A percentile compares a stretch with the other conserved stretches of the same genome.
Conservation (phyloP, 2,329 filamentous ascomycete species). For the Phoma sp. region DNA sequence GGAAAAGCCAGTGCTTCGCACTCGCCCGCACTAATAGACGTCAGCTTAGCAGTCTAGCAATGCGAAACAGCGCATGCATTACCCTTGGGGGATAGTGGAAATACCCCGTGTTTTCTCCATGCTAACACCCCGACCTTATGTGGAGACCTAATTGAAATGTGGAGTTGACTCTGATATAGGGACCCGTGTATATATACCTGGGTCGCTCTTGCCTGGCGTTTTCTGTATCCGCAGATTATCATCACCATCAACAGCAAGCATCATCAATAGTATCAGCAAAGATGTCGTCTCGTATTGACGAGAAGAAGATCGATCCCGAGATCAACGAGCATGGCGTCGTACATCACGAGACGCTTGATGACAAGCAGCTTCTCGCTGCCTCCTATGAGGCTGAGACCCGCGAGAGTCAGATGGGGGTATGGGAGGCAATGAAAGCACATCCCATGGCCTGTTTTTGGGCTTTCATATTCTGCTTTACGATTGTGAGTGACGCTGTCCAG, state of each 20-base stretch:
- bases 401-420: constrained; percentile 58
- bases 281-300: constrained; percentile 17
- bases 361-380: constrained; percentile 32
- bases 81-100: constrained; percentile 8
- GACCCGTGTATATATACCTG: constrained; percentile 18
- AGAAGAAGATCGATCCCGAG: constrained; percentile 13
- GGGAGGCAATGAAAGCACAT: constrained; percentile 57
- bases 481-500: constrained; percentile 46
- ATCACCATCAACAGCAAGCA: not conserved
- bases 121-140: constrained; percentile 9
- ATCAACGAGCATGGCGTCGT: constrained; percentile 17
- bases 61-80: constrained; percentile 4
- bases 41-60: constrained; percentile 3
- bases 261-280: constrained; percentile 8
- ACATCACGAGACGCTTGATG: constrained; percentile 26
- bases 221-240: constrained; percentile 2
- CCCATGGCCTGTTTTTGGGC: constrained; percentile 62
- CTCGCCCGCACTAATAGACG: no score
- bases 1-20: no score
- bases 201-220: constrained; percentile 8
- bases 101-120: constrained; percentile 2
- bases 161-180: not conserved
- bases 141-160: constrained; percentile 4
- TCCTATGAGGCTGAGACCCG: constrained; percentile 63
- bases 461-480: constrained; percentile 61